Base-by-base conservation (phyloP, 495 filamentous ascomycete genomes). In the Aspergillus hancockii region DNA sequence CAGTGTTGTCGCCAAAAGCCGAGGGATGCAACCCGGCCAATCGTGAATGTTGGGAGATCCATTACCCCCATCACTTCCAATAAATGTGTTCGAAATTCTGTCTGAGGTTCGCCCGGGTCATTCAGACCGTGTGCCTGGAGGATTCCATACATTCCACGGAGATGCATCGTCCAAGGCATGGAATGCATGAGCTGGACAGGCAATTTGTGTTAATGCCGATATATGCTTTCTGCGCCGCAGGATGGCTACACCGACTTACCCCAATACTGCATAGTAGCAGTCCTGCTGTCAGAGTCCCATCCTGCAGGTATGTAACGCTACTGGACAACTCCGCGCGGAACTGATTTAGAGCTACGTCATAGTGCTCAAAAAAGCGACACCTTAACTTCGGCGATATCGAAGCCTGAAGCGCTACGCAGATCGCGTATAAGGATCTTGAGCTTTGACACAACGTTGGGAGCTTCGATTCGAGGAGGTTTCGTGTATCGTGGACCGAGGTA, bases 31-130 rank as follows among this genome's bases (percentile, higher is more conserved):
- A 67, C 69, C 7, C 72, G 69, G 14, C 72, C 73, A 13, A 76
- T 31, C 0, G 67, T 52, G 38, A 75, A 69, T 2, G 64, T 67
- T 0, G 68, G 66, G 1, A 76, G 52, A 38, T 76, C 73, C 69
- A 76, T 71, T 0, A 75, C 63, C 0, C 73, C 72, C 73, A 76
- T 75, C 8, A 75, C 73, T 45, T 76, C 73, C 3, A 73, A 55
- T 0, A 73, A 52, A 45, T 76, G 72, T 1, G 52, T 58, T 3
- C 70, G 67, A 23, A 76, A 72, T 18, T 32, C 38, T 10, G 53
- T 40, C 8, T 51, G n/a, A n/a, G n/a, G 18, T 16, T 58, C 19
- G n/a, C 52, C 54, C 2, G 19, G 16, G 30, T 54, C 34, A 21
- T 60, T 52, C 0, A 66, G 49, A 5, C 60, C 62, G 6, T 68